phyloP scores from a whole-genome alignment of 257 asterid genomes.

The Pogostemon cablin region DNA sequence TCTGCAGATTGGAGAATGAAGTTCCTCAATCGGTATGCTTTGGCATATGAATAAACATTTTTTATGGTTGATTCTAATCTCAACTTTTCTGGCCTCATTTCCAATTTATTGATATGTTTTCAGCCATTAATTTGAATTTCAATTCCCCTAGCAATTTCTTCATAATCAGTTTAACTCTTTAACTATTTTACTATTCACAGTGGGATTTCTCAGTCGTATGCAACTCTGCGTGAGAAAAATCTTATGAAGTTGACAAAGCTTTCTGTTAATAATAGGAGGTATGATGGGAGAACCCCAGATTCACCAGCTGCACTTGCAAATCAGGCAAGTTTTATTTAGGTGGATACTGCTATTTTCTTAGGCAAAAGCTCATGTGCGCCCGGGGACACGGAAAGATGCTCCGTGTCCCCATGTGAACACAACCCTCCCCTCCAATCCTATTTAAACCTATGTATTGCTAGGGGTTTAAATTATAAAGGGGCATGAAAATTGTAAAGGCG shows the following conservation, averaged over 20 bases:
- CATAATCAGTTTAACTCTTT: constrained; percentile 12
- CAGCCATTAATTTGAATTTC: constrained; percentile 8
- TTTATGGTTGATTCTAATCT: constrained; percentile 28
- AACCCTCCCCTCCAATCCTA: too few species aligned
- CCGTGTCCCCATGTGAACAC: too few species aligned
- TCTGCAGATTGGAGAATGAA: constrained; percentile 89
- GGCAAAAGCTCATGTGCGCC: too few species aligned
- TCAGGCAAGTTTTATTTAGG: constrained; percentile 56
- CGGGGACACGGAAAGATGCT: too few species aligned
- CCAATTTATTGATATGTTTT: constrained; percentile 6
- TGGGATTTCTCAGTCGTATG: constrained; percentile 72
- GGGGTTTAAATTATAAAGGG: too few species aligned
- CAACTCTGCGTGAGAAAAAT: constrained; percentile 76
- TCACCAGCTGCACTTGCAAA: constrained; percentile 81
- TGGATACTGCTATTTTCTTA: constrained; percentile 10
- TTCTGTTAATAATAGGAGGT: constrained; percentile 74
- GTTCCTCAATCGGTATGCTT: constrained; percentile 76
- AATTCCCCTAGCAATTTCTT: constrained; percentile 19
- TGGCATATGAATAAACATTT: constrained; percentile 29
- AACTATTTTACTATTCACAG: constrained; percentile 47
- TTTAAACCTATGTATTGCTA: too few species aligned
- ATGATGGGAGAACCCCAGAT: constrained; percentile 81
- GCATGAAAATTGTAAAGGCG: too few species aligned
- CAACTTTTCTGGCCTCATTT: constrained; percentile 10
- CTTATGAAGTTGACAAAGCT: constrained; percentile 75